A percentile compares a stretch with the other conserved stretches of the same genome.
Conservation (phyloP, 2,329 filamentous ascomycete species). For the Colletotrichum tamarilloi region DNA sequence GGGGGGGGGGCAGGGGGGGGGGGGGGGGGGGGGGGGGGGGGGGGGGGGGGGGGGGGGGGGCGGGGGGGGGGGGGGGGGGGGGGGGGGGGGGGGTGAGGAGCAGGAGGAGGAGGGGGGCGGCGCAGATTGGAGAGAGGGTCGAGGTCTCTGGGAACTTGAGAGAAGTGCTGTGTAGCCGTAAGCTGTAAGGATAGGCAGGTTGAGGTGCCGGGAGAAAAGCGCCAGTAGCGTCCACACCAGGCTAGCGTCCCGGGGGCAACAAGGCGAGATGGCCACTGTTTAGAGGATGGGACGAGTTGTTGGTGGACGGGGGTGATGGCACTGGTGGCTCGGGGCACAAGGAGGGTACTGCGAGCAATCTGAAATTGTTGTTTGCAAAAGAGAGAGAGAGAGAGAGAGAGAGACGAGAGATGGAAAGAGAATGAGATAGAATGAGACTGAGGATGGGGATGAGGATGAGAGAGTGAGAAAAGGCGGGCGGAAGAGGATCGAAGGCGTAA, state of each 20-base stretch:
- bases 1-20: too few species aligned
- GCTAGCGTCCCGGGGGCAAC: constrained; percentile 13
- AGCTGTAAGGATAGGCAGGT: background rate
- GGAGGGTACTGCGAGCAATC: constrained; percentile 8
- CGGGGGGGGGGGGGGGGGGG: constrained; percentile 6
- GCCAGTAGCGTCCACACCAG: constrained; percentile 4
- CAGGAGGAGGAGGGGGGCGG: background rate
- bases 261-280: constrained; percentile 2
- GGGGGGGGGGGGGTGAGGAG: background rate
- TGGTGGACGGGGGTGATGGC: background rate
- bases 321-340: constrained; percentile 16
- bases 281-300: background rate
- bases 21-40: too few species aligned
- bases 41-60: background rate
- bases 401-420: background rate
- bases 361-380: background rate
- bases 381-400: background rate
- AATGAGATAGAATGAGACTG: background rate
- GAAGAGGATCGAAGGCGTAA: background rate
- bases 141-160: background rate
- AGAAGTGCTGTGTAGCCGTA: too few species aligned
- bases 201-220: constrained; percentile 19
- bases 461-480: background rate
- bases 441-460: background rate
- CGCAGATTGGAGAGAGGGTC: constrained; percentile 23